phyloP scores from a whole-genome alignment of 257 asterid species.

The Scutellaria baicalensis region DNA sequence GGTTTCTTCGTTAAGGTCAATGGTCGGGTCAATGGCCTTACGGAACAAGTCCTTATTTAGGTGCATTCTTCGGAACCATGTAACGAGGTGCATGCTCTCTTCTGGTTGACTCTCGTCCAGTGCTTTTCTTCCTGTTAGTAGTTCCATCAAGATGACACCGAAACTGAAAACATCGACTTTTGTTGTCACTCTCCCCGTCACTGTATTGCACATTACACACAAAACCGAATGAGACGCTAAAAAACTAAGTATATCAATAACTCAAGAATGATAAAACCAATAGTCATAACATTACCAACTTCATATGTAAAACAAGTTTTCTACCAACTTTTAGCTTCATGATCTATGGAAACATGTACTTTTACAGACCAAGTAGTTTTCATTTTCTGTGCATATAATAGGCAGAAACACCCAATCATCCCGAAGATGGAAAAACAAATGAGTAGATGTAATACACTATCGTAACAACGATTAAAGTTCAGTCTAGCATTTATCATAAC shows the following conservation, averaged over 20 bases:
- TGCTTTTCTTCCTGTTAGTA: constrained; percentile 86
- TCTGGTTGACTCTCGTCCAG: constrained; percentile 91
- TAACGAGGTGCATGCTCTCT: constrained; percentile 91
- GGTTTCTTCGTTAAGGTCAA: constrained; percentile 65
- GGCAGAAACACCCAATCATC: too few relatives aligned
- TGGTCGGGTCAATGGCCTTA: constrained; percentile 80
- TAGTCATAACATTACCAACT: too few relatives aligned
- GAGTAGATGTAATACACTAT: too few relatives aligned
- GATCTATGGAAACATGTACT: too few relatives aligned
- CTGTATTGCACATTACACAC: constrained; percentile 32
- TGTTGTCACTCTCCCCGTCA: constrained; percentile 90
- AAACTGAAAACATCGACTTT: constrained; percentile 93
- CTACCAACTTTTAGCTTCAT: too few relatives aligned
- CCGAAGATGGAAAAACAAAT: too few relatives aligned
- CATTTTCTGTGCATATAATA: too few relatives aligned
- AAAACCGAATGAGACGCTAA: neutral
- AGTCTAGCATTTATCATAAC: too few relatives aligned
- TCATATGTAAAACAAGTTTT: too few relatives aligned
- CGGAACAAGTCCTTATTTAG: constrained; percentile 75
- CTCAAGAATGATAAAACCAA: neutral
- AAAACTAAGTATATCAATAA: neutral
- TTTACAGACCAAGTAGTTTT: too few relatives aligned
- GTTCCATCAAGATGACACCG: constrained; percentile 93
- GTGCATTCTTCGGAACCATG: constrained; percentile 88
- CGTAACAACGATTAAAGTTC: too few relatives aligned